Evolutionary conservation across 2,329 filamentous ascomycete species (phyloP).

Genomic region (Pestalotiopsis sp.): DNA sequence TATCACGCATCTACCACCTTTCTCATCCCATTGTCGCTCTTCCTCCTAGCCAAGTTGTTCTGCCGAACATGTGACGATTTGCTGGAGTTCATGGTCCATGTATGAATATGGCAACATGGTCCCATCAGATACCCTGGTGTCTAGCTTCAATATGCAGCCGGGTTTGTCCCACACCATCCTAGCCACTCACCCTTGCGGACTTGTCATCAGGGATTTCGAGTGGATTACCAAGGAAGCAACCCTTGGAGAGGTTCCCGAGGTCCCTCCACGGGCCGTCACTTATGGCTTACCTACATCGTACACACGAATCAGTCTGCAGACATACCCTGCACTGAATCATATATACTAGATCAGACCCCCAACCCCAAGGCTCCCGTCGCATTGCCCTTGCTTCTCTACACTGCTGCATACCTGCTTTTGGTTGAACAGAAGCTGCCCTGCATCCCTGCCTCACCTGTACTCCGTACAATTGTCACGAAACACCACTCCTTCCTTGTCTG

Average conservation of each 20-base stretch:
- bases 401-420: background rate
- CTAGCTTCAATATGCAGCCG: conserved; percentile 5
- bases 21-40: background rate
- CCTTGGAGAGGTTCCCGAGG: conserved; percentile 10
- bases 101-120: background rate
- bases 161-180: background rate
- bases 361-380: background rate
- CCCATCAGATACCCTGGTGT: background rate
- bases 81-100: background rate
- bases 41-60: background rate
- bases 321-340: conserved; percentile 2
- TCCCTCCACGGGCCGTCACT: conserved; percentile 5
- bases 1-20: background rate
- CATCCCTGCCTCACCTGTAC: conserved; percentile 12
- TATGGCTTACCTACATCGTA: conserved; percentile 1
- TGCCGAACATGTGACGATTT: background rate
- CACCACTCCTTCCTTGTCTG: background rate
- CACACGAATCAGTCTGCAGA: conserved; percentile 6
- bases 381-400: conserved; percentile 3
- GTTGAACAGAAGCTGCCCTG: background rate
- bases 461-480: background rate
- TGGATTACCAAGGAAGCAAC: conserved; percentile 11
- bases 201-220: background rate
- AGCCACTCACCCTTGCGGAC: conserved; percentile 2
- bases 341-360: conserved; percentile 2